Percentiles rank a stretch among this genome's conserved stretches.
These are phyloP conservation scores for Pythium plurisporium DNA, from an alignment of 352 stramenopile species.

Conservation along the genomic window DNA sequence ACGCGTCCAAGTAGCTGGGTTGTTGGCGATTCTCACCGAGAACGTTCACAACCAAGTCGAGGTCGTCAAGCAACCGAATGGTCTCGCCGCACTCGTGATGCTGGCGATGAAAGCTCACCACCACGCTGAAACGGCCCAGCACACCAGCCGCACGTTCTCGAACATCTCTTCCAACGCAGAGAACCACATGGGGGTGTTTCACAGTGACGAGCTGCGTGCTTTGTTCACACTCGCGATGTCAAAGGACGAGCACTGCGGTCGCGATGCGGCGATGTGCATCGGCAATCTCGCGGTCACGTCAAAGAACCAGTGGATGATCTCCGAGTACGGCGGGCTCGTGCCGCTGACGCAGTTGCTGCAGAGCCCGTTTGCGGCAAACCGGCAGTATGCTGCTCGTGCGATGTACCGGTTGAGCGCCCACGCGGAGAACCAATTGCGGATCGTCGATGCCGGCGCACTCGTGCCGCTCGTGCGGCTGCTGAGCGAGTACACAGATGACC, in stretches of 20 bases:
- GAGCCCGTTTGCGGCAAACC: constrained; percentile 59
- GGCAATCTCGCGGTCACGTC: constrained; percentile 91
- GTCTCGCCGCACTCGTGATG: constrained; percentile 61
- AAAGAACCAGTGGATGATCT: constrained; percentile 89
- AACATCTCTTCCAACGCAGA: constrained; percentile 91
- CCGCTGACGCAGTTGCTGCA: constrained; percentile 78
- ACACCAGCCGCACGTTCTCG: constrained; percentile 88
- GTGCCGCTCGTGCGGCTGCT: constrained; percentile 69
- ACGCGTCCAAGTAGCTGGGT: constrained; percentile 83
- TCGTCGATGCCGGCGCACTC: constrained; percentile 82
- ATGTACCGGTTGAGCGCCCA: constrained; percentile 89
- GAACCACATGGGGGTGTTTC: constrained; percentile 88
- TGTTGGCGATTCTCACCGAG: constrained; percentile 90
- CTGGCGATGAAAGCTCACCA: constrained; percentile 52
- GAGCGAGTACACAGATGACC: constrained; percentile 31
- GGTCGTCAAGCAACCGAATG: constrained; percentile 72
- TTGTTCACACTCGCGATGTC: constrained; percentile 72
- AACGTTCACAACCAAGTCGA: constrained; percentile 88
- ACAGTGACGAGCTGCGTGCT: constrained; percentile 63
- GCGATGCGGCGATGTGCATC: constrained; percentile 91
- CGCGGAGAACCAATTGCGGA: constrained; percentile 81
- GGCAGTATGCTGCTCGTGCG: constrained; percentile 79
- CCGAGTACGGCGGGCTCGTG: constrained; percentile 77
- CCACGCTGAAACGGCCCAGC: constrained; percentile 73
- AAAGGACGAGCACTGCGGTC: constrained; percentile 80